phyloP scores from a whole-genome alignment of 2,329 filamentous ascomycete genomes.

The Septoria petroselini region DNA sequence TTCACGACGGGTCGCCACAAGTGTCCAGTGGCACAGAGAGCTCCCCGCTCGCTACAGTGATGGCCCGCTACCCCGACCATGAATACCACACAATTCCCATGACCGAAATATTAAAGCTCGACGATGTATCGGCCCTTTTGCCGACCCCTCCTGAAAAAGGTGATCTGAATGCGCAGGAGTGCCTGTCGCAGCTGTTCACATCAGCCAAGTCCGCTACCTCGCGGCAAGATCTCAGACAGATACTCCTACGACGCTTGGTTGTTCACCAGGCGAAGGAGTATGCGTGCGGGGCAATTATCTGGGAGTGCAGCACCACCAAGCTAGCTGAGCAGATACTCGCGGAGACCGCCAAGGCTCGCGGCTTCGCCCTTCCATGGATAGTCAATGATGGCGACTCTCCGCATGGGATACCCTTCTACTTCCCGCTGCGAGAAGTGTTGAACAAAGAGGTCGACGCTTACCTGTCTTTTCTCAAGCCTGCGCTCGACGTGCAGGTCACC shows the following conservation, averaged over 20 bases:
- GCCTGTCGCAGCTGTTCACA: slow-evolving; percentile 13
- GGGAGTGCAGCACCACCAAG: slow-evolving; percentile 82
- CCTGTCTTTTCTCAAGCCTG: slow-evolving; percentile 41
- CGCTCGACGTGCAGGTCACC: slow-evolving; percentile 41
- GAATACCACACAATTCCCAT: slow-evolving; percentile 21
- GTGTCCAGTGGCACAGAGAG: slow-evolving; percentile 30
- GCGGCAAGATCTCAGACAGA: slow-evolving; percentile 66
- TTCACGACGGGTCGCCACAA: slow-evolving; percentile 46
- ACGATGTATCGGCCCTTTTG: slow-evolving; percentile 13
- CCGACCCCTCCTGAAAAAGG: neutral
- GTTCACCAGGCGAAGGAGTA: slow-evolving; percentile 60
- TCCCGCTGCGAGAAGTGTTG: slow-evolving; percentile 80
- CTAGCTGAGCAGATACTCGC: slow-evolving; percentile 82
- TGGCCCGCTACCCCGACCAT: slow-evolving; percentile 63
- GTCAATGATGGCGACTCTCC: slow-evolving; percentile 69
- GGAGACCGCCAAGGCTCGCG: slow-evolving; percentile 87
- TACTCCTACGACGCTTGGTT: slow-evolving; percentile 70
- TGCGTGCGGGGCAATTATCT: slow-evolving; percentile 67
- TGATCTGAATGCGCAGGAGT: neutral
- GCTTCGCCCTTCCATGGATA: slow-evolving; percentile 77
- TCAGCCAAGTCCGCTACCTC: slow-evolving; percentile 60
- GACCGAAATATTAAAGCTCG: slow-evolving; percentile 18
- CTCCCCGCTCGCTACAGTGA: slow-evolving; percentile 42
- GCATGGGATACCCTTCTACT: slow-evolving; percentile 62
- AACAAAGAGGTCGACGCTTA: slow-evolving; percentile 75